Conservation (phyloP, 306 rosid species). For the Macrotyloma uniflorum region DNA sequence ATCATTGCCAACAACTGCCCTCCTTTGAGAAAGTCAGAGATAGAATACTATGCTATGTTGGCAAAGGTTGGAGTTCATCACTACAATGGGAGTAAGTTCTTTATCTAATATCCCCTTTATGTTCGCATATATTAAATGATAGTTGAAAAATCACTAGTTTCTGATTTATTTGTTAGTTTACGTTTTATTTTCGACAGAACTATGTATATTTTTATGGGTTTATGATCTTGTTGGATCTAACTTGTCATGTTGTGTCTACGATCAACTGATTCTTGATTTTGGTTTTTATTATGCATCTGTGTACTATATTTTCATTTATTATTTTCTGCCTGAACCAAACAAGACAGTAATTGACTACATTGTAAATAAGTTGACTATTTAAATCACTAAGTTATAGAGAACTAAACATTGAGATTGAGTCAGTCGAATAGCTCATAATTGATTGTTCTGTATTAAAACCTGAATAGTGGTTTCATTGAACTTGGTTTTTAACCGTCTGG, state of each 20-base stretch:
- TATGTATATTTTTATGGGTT: background rate
- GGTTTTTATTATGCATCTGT: background rate
- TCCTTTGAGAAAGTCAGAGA: slow-evolving; percentile 77
- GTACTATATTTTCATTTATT: background rate
- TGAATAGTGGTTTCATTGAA: background rate
- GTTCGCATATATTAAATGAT: background rate
- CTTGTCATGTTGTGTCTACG: background rate
- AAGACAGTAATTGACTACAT: no score
- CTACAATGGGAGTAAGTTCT: slow-evolving; percentile 76
- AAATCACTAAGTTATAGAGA: background rate
- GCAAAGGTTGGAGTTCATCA: slow-evolving; percentile 86
- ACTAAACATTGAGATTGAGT: background rate
- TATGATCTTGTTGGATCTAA: background rate
- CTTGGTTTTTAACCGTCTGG: background rate
- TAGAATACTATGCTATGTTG: slow-evolving; percentile 82
- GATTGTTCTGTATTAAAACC: background rate
- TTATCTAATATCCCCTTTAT: background rate
- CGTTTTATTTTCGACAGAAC: background rate
- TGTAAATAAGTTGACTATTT: background rate
- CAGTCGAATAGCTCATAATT: background rate
- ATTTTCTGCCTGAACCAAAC: background rate
- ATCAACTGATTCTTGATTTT: background rate
- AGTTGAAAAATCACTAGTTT: background rate
- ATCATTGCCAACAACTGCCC: slow-evolving; percentile 89
- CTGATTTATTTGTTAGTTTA: background rate